These are phyloP conservation scores for Penicillium carneum DNA, from an alignment of 2,329 filamentous ascomycete genomes.

Conservation along the genomic window DNA sequence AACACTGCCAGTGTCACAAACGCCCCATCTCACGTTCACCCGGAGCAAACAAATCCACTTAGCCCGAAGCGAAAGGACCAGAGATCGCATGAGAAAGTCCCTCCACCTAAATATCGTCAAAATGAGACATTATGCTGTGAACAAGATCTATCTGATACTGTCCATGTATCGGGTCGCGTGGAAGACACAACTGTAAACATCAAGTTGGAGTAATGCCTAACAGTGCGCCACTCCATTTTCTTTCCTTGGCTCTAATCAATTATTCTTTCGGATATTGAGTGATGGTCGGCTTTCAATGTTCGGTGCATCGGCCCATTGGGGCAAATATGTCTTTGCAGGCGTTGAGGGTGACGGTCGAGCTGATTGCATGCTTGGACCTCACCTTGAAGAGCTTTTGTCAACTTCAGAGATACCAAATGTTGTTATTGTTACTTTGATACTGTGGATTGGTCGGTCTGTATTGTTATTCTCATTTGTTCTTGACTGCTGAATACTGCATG, in stretches of 20 bases:
- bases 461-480: not conserved
- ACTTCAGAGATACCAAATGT: not conserved
- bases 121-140: too few species aligned
- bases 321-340: not conserved
- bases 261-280: not conserved
- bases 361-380: not conserved
- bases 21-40: not conserved
- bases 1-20: too few species aligned
- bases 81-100: not conserved
- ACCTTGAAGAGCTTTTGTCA: not conserved
- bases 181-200: not conserved
- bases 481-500: not conserved
- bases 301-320: not conserved
- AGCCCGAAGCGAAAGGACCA: constrained; percentile 9
- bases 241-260: not conserved
- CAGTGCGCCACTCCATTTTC: too few species aligned
- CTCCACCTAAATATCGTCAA: not conserved
- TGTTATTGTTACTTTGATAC: not conserved
- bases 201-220: not conserved
- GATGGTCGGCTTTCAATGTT: not conserved
- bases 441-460: not conserved
- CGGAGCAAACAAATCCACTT: not conserved
- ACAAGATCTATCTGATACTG: not conserved
- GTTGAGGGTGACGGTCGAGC: not conserved
- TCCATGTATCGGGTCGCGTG: not conserved